A percentile compares a stretch with the other conserved stretches of the same genome.
Conservation (phyloP, 148 eudicot genomes). For the Cornus suecica region DNA sequence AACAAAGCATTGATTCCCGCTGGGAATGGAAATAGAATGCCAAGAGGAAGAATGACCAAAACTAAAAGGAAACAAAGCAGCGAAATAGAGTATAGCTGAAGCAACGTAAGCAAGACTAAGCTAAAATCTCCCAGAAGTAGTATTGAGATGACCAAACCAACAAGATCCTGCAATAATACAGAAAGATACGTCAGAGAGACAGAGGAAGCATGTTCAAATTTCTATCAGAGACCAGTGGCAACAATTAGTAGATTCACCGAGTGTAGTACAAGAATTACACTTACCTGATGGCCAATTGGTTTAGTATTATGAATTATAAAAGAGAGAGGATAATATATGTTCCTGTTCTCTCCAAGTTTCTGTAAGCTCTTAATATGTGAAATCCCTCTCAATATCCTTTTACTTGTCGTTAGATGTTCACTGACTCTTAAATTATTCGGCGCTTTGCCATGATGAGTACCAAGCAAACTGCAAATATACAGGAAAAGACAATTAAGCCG, state of each 20-base stretch:
- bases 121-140: slow-evolving; percentile 87
- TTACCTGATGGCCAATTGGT: slow-evolving; percentile 90
- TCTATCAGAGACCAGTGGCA: not conserved
- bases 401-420: slow-evolving; percentile 40
- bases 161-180: slow-evolving; percentile 71
- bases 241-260: not conserved
- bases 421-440: slow-evolving; percentile 34
- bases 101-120: slow-evolving; percentile 73
- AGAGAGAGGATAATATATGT: slow-evolving; percentile 40
- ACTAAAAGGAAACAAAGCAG: slow-evolving; percentile 63
- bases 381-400: slow-evolving; percentile 48
- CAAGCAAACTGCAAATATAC: slow-evolving; percentile 35
- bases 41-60: slow-evolving; percentile 80
- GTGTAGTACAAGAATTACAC: not conserved
- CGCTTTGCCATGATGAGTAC: slow-evolving; percentile 40
- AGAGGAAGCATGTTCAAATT: not conserved
- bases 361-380: slow-evolving; percentile 49
- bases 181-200: not conserved
- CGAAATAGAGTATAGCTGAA: slow-evolving; percentile 87
- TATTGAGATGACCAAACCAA: slow-evolving; percentile 83
- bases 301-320: slow-evolving; percentile 58
- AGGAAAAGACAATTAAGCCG: slow-evolving; percentile 12
- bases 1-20: slow-evolving; percentile 91
- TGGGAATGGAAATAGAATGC: slow-evolving; percentile 87
- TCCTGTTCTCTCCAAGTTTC: slow-evolving; percentile 45